phyloP scores from a whole-genome alignment of 73 alveolate genomes.

The Paramecium pentaurelia region DNA sequence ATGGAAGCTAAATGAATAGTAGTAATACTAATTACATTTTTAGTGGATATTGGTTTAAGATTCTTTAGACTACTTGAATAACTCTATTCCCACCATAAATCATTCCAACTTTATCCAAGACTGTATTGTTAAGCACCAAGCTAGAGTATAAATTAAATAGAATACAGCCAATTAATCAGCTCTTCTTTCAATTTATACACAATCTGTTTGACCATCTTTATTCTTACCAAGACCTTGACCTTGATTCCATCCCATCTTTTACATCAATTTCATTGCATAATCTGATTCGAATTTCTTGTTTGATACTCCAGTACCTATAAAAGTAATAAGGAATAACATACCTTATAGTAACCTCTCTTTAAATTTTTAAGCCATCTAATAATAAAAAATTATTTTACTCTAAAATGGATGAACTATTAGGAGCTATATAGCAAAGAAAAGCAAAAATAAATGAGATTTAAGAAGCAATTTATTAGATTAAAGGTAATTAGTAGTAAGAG shows the following conservation, averaged over 20 bases:
- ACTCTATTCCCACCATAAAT: constrained; percentile 43
- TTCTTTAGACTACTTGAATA: constrained; percentile 33
- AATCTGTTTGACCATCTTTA: constrained; percentile 11
- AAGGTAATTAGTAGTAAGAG: not conserved
- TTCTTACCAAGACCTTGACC: constrained; percentile 28
- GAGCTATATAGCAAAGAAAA: constrained; percentile 13
- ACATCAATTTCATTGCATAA: constrained; percentile 40
- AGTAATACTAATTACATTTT: not conserved
- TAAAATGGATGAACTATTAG: not conserved
- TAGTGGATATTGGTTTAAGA: not conserved
- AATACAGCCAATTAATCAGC: not conserved
- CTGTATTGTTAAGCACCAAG: not conserved
- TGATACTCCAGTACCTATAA: not conserved
- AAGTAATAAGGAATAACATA: not conserved
- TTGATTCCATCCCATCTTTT: constrained; percentile 31
- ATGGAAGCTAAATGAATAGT: not conserved
- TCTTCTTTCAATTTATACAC: constrained; percentile 25
- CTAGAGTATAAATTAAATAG: not conserved
- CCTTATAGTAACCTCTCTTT: constrained; percentile 8
- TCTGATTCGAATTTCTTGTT: constrained; percentile 24
- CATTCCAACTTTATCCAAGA: constrained; percentile 14
- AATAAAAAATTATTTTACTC: constrained; percentile 19
- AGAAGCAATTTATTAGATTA: not conserved
- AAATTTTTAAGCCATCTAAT: constrained; percentile 8
- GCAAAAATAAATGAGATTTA: not conserved